phyloP scores from a whole-genome alignment of 768 basidiomycete genomes.

The Russula ochroleuca region DNA sequence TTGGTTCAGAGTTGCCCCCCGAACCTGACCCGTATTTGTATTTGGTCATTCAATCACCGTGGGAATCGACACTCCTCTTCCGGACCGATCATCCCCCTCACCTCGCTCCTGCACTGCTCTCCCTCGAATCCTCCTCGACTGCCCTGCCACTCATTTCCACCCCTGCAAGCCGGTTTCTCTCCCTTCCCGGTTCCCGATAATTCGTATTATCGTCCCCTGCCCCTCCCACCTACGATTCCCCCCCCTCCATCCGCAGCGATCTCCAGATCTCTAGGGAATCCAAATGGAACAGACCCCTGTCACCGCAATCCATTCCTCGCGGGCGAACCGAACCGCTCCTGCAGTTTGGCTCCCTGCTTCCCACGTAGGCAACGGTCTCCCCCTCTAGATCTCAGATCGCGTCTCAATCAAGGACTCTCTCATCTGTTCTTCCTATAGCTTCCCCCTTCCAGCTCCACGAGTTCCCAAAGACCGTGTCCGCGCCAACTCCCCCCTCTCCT shows the following conservation, averaged over 20 bases:
- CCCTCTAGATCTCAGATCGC: constrained; percentile 17
- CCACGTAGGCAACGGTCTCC: constrained; percentile 8
- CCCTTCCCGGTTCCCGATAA: not conserved
- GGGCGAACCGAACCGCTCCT: constrained; percentile 8
- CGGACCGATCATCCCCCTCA: constrained; percentile 7
- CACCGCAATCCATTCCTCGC: constrained; percentile 1
- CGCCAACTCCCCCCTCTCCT: not conserved
- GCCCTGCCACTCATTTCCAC: not conserved
- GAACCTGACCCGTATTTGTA: constrained; percentile 17
- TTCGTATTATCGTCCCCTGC: too few species aligned
- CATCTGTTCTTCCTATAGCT: not conserved
- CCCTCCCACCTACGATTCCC: not conserved
- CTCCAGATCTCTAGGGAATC: not conserved
- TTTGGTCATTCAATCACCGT: constrained; percentile 1
- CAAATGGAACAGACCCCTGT: not conserved
- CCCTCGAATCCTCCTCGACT: not conserved
- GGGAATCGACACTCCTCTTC: not conserved
- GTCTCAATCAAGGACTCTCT: constrained; percentile 6
- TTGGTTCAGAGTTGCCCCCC: not conserved
- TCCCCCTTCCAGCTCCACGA: not conserved
- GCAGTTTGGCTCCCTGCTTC: not conserved
- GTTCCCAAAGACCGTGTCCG: constrained; percentile 9
- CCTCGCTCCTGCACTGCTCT: not conserved
- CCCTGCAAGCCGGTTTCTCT: not conserved
- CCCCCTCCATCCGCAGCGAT: not conserved